Evolutionary conservation across 148 eudicot species (phyloP).

Genomic region (Suaeda aralocaspica): DNA sequence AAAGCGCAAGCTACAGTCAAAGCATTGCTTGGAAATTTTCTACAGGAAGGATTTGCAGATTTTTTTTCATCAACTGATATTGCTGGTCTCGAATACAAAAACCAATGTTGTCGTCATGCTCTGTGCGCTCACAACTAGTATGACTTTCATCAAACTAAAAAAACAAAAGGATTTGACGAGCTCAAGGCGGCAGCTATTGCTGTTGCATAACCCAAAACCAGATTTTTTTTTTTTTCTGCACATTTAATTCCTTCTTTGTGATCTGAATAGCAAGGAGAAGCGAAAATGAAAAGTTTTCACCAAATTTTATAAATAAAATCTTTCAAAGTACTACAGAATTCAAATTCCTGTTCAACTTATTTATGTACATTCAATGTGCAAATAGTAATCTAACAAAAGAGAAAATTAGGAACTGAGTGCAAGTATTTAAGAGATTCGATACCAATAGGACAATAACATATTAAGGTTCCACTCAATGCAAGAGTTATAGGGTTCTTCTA

Average conservation of each 20-base stretch:
- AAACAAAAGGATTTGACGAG: constrained; percentile 68
- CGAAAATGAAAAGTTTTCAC: too few relatives aligned
- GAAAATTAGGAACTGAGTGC: too few relatives aligned
- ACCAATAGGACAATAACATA: too few relatives aligned
- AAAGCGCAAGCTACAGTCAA: constrained; percentile 71
- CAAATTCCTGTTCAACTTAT: too few relatives aligned
- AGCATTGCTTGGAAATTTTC: constrained; percentile 73
- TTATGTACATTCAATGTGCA: too few relatives aligned
- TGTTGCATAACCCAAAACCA: constrained; percentile 64
- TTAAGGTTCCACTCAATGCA: too few relatives aligned
- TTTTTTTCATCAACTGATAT: constrained; percentile 44
- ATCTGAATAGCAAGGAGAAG: constrained; percentile 76
- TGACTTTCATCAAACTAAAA: constrained; percentile 46
- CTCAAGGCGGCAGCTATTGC: constrained; percentile 86
- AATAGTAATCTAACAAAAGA: too few relatives aligned
- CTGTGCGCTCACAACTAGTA: constrained; percentile 18
- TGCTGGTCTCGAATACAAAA: constrained; percentile 13
- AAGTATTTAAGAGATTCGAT: too few relatives aligned
- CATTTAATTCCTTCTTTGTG: constrained; percentile 36
- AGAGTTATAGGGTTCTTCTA: too few relatives aligned
- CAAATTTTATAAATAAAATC: too few relatives aligned
- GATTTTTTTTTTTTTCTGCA: constrained; percentile 46
- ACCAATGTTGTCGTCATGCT: constrained; percentile 28
- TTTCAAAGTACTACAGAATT: too few relatives aligned
- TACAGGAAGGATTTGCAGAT: constrained; percentile 44